phyloP scores from a whole-genome alignment of 345 rosid genomes.

The Melaleuca alternifolia region DNA sequence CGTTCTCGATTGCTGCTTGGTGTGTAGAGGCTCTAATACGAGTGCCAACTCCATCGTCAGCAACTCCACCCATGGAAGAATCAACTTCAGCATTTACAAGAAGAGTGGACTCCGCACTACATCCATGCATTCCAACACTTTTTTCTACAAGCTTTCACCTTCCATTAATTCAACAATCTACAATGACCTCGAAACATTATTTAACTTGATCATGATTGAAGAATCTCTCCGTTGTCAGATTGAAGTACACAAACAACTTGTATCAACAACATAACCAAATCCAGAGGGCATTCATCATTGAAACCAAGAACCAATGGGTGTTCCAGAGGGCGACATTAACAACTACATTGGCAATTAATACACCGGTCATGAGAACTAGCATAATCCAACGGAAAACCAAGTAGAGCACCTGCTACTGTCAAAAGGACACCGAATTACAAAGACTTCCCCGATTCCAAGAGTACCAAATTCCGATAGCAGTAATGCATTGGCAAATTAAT shows the following conservation, averaged over 20 bases:
- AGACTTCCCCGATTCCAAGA: background rate
- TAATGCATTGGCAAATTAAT: background rate
- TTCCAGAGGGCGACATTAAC: background rate
- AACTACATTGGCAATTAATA: background rate
- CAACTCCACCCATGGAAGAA: slow-evolving; percentile 95
- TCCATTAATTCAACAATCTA: slow-evolving; percentile 17
- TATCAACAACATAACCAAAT: background rate
- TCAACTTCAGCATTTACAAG: slow-evolving; percentile 97
- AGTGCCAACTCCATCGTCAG: slow-evolving; percentile 78
- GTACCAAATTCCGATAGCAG: background rate
- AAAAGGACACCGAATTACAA: background rate
- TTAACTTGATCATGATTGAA: background rate
- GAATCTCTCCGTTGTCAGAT: background rate
- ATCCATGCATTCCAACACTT: slow-evolving; percentile 54
- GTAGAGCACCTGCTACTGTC: background rate
- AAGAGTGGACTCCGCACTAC: slow-evolving; percentile 38
- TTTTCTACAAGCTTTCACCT: slow-evolving; percentile 7
- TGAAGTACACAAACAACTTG: background rate
- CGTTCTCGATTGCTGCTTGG: slow-evolving; percentile 80
- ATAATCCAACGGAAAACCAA: background rate
- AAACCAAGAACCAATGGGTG: background rate
- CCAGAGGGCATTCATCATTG: background rate
- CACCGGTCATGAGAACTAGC: background rate
- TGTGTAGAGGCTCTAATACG: slow-evolving; percentile 75
- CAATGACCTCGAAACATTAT: background rate